Evolutionary conservation across 2,329 filamentous ascomycete species (phyloP).

Genomic region (Fusarium xylarioides): DNA sequence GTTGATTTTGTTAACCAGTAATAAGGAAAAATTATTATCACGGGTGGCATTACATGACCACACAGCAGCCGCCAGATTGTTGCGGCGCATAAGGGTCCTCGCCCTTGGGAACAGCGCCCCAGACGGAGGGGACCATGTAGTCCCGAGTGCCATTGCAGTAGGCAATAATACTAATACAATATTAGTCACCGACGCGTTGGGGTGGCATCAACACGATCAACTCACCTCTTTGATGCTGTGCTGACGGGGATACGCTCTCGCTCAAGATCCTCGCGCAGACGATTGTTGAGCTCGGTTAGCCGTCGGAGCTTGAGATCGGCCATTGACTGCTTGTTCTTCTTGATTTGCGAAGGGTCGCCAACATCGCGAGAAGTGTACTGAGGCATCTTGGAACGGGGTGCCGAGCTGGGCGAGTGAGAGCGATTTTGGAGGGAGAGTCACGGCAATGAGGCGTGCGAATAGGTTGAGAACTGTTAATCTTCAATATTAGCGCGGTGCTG

Average conservation of each 20-base stretch:
- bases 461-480: conserved; percentile 32
- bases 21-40: conserved; percentile 36
- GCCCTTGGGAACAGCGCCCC: conserved; percentile 92
- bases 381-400: conserved; percentile 61
- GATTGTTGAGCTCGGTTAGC: conserved; percentile 95
- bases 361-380: conserved; percentile 74
- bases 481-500: conserved; percentile 24
- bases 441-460: conserved; percentile 21
- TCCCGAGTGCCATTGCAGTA: conserved; percentile 98
- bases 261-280: conserved; percentile 94
- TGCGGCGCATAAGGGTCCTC: conserved; percentile 99
- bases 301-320: conserved; percentile 96
- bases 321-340: conserved; percentile 99
- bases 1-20: conserved; percentile 41
- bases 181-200: conserved; percentile 20
- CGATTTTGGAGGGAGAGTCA: conserved; percentile 20
- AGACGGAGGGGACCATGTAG: conserved; percentile 98
- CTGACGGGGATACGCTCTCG: conserved; percentile 95
- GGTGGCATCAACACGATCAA: not conserved
- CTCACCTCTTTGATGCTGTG: conserved; percentile 87
- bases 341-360: conserved; percentile 73
- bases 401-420: conserved; percentile 21
- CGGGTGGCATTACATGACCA: conserved; percentile 77
- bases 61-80: conserved; percentile 91
- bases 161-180: conserved; percentile 80